Conservation (phyloP, 2,329 filamentous ascomycete genomes). For the Cercospora berteroae region DNA sequence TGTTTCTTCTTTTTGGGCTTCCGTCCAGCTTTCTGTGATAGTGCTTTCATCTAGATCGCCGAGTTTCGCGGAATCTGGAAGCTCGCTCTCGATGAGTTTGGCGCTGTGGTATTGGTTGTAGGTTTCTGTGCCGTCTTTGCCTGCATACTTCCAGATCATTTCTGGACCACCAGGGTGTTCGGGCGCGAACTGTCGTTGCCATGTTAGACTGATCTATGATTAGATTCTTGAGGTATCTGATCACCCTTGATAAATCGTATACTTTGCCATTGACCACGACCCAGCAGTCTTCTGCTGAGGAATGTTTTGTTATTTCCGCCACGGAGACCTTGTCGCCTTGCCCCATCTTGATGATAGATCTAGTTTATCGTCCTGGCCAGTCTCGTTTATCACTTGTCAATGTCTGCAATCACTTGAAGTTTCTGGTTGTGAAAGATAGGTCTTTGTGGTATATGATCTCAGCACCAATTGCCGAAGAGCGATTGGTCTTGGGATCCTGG, state of each 20-base stretch:
- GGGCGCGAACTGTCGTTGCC: conserved; percentile 52
- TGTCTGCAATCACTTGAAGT: neutral
- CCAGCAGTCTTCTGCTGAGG: conserved; percentile 52
- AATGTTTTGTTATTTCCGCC: conserved; percentile 37
- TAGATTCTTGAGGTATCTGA: neutral
- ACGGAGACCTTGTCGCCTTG: conserved; percentile 27
- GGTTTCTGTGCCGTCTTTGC: conserved; percentile 54
- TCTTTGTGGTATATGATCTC: conserved; percentile 2
- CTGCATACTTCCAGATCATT: conserved; percentile 54
- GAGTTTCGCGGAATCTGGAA: conserved; percentile 46
- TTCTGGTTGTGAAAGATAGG: neutral
- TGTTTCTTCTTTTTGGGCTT: conserved; percentile 33
- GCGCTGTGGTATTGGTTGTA: conserved; percentile 55
- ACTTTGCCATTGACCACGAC: conserved; percentile 66
- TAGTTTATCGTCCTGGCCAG: neutral
- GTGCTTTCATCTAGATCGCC: conserved; percentile 38
- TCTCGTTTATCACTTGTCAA: neutral
- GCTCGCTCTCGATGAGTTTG: conserved; percentile 42
- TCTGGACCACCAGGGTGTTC: conserved; percentile 61
- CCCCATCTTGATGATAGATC: neutral
- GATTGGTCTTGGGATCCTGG: conserved; percentile 8
- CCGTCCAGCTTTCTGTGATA: conserved; percentile 33
- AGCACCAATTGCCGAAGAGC: conserved; percentile 10
- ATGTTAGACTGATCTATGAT: neutral
- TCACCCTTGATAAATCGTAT: conserved; percentile 60